Evolutionary conservation across 805 yeast genomes (phyloP).

Genomic region (Wickerhamomyces chaumierensis): DNA sequence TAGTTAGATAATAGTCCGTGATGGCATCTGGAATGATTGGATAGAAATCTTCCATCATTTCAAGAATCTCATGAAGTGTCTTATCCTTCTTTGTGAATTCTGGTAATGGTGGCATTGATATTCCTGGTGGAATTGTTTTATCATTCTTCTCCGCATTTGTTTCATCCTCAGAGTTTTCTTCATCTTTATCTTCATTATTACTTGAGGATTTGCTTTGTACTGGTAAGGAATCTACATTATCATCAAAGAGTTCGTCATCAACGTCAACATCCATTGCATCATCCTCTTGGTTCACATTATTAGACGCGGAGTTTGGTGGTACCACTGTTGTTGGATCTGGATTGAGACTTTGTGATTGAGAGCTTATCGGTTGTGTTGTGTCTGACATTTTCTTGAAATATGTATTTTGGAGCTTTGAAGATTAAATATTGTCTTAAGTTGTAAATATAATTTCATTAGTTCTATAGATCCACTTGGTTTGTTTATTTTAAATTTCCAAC

Average conservation of each 20-base stretch:
- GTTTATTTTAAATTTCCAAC: no score
- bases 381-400: no score
- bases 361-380: no score
- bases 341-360: no score
- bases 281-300: slow-evolving; percentile 1
- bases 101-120: slow-evolving; percentile 34
- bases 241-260: slow-evolving; percentile 18
- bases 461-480: no score
- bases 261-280: slow-evolving; percentile 15
- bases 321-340: no score
- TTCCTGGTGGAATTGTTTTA: slow-evolving; percentile 6
- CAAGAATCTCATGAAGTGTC: slow-evolving; percentile 72
- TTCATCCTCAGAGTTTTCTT: slow-evolving; percentile 6
- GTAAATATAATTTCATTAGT: no score
- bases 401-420: no score
- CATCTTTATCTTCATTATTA: slow-evolving; percentile 2
- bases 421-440: no score
- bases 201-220: slow-evolving; percentile 1
- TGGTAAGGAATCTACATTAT: slow-evolving; percentile 7
- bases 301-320: no score
- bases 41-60: slow-evolving; percentile 85
- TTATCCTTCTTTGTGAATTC: slow-evolving; percentile 70
- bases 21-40: slow-evolving; percentile 97
- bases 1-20: slow-evolving; percentile 80
- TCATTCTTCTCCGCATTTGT: slow-evolving; percentile 5